These are phyloP conservation scores for Arachis monticola DNA, from an alignment of 331 rosid species.

Conservation along the genomic window DNA sequence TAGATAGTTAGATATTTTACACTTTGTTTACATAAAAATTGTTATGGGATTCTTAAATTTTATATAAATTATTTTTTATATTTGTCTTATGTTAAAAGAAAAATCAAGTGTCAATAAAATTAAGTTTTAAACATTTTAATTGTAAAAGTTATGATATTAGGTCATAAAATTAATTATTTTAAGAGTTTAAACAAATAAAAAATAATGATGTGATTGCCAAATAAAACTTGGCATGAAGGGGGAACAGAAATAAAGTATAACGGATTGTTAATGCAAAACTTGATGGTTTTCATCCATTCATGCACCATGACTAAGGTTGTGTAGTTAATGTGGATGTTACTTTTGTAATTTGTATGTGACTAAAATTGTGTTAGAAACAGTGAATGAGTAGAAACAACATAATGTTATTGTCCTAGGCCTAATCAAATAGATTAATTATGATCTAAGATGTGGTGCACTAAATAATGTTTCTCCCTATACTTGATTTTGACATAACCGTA, in stretches of 20 bases:
- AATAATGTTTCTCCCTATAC: conserved; percentile 30
- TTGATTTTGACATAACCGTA: conserved; percentile 47
- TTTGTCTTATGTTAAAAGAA: no score
- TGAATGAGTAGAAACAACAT: conserved; percentile 28
- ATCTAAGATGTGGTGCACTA: conserved; percentile 1
- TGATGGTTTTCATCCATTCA: conserved; percentile 28
- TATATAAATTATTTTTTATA: no score
- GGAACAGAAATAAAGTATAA: conserved; percentile 18
- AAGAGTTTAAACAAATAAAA: no score
- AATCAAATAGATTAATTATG: conserved; percentile 38
- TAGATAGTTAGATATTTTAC: no score
- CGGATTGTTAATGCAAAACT: background rate
- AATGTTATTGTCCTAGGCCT: conserved; percentile 20
- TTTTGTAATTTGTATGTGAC: conserved; percentile 2
- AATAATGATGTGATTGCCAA: conserved; percentile 32
- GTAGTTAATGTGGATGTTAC: conserved; percentile 8
- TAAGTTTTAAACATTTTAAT: no score
- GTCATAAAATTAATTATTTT: no score
- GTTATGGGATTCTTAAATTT: no score
- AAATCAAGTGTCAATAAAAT: no score
- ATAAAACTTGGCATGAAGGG: conserved; percentile 31
- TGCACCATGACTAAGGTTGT: conserved; percentile 20
- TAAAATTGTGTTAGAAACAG: conserved; percentile 27
- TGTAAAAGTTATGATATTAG: no score
- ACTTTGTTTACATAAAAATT: no score